phyloP scores from a whole-genome alignment of 73 alveolate genomes.

The Durusdinium trenchii region DNA sequence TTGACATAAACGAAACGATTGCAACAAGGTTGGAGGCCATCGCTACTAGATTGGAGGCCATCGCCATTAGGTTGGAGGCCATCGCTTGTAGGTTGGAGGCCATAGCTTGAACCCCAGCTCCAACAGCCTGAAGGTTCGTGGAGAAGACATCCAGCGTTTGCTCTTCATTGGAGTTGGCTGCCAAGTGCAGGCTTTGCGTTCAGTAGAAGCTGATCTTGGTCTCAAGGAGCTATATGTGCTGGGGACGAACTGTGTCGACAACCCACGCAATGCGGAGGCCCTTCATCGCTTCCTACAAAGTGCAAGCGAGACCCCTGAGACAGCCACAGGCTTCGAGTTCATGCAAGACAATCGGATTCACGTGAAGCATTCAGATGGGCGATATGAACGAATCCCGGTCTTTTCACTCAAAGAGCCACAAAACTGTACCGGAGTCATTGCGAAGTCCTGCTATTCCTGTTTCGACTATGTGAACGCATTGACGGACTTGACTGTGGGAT shows the following conservation, averaged over 20 bases:
- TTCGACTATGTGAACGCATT: constrained; percentile 76
- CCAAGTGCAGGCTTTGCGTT: constrained; percentile 73
- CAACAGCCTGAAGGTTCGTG: constrained; percentile 36
- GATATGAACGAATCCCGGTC: constrained; percentile 73
- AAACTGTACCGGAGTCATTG: constrained; percentile 85
- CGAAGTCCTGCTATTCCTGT: constrained; percentile 77
- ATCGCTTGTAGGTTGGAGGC: no score
- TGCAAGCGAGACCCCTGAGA: constrained; percentile 90
- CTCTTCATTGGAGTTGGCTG: constrained; percentile 94
- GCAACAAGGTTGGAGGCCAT: no score
- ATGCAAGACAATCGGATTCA: constrained; percentile 78
- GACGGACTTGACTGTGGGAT: constrained; percentile 79
- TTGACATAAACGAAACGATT: no score
- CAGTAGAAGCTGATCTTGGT: constrained; percentile 51
- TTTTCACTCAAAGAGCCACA: constrained; percentile 75
- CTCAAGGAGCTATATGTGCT: constrained; percentile 54
- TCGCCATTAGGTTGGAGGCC: no score
- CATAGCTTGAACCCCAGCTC: not conserved
- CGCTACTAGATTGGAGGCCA: no score
- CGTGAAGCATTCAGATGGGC: constrained; percentile 74
- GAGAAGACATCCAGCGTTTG: constrained; percentile 34
- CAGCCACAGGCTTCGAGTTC: constrained; percentile 76
- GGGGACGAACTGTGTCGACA: constrained; percentile 85
- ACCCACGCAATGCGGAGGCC: constrained; percentile 78
- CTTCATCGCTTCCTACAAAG: constrained; percentile 66